phyloP scores from a whole-genome alignment of 2,329 filamentous ascomycete genomes.

The Fusarium pilosicola region DNA sequence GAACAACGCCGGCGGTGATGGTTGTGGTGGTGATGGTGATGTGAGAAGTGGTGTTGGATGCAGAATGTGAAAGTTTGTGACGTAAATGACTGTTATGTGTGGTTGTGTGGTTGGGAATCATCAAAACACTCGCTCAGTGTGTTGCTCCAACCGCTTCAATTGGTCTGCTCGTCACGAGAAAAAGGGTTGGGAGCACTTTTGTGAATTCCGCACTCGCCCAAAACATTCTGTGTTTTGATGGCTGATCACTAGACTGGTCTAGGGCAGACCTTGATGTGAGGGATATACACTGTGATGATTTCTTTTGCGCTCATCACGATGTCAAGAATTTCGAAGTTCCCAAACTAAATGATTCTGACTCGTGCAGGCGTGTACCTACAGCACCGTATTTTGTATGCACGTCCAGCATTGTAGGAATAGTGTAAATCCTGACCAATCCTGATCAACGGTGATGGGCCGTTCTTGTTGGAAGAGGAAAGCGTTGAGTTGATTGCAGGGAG shows the following conservation, averaged over 20 bases:
- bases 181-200: constrained; percentile 36
- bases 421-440: constrained; percentile 11
- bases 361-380: constrained; percentile 30
- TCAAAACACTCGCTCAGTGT: constrained; percentile 19
- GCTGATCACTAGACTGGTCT: constrained; percentile 32
- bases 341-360: constrained; percentile 43
- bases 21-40: constrained; percentile 20
- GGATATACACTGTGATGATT: constrained; percentile 19
- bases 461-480: not conserved
- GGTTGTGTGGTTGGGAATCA: constrained; percentile 35
- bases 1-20: constrained; percentile 12
- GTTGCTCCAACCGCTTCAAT: constrained; percentile 30
- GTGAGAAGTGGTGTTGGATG: constrained; percentile 29
- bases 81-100: constrained; percentile 33
- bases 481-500: not conserved
- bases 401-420: constrained; percentile 7
- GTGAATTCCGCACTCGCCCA: constrained; percentile 21
- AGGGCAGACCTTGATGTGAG: constrained; percentile 22
- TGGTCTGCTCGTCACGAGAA: constrained; percentile 21
- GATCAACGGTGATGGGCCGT: not conserved
- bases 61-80: constrained; percentile 28
- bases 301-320: constrained; percentile 23
- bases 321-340: constrained; percentile 35
- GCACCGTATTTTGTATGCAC: not conserved
- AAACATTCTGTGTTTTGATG: constrained; percentile 30